Evolutionary conservation across 805 yeast species (phyloP).

Genomic region (Wickerhamiella occidentalis): DNA sequence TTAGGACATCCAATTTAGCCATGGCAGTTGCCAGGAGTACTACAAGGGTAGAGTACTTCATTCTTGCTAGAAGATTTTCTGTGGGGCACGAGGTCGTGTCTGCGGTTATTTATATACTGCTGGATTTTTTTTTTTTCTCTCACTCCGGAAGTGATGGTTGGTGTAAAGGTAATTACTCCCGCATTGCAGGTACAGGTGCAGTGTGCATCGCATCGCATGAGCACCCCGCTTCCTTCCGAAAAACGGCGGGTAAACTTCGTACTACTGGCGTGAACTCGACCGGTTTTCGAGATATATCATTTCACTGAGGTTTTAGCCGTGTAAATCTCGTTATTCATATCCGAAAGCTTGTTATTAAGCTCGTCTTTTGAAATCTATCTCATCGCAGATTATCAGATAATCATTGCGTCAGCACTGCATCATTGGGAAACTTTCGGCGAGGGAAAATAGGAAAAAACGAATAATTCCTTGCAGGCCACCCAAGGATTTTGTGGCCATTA

Average conservation of each 20-base stretch:
- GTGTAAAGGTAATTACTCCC: neutral
- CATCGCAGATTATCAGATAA: neutral
- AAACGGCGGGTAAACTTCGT: no score
- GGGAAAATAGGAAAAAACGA: no score
- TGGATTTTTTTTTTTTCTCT: neutral
- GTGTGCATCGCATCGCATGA: neutral
- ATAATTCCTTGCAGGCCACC: no score
- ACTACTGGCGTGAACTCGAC: no score
- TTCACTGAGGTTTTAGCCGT: no score
- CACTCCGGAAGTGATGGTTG: neutral
- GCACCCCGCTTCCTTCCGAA: no score
- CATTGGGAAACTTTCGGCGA: neutral
- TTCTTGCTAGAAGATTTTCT: neutral
- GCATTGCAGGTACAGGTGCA: neutral
- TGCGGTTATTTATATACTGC: no score
- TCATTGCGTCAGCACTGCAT: constrained; percentile 1
- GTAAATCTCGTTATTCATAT: no score
- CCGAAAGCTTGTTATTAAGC: no score
- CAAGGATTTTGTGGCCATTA: no score
- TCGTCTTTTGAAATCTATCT: neutral
- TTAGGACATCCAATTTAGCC: neutral
- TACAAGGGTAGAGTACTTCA: neutral
- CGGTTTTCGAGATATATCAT: no score
- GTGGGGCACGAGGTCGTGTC: no score
- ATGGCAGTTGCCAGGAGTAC: neutral